Percentiles rank a stretch among this genome's conserved stretches.
These are phyloP conservation scores for Spongospora subterranea DNA, from an alignment of 208 protist species.

Conservation along the genomic window DNA sequence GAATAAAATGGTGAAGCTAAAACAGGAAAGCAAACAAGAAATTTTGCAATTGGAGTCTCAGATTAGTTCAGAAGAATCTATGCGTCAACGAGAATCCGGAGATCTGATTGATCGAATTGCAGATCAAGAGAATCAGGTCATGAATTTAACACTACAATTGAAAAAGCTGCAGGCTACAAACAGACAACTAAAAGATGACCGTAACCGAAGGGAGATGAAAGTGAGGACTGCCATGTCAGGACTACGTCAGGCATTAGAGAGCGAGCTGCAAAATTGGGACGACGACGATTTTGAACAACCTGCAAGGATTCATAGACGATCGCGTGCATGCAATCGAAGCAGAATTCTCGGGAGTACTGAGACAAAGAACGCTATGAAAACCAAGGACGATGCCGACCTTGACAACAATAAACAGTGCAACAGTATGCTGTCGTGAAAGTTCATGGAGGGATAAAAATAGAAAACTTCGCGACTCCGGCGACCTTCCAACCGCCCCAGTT, in stretches of 20 bases:
- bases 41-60: neutral
- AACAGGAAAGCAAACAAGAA: neutral
- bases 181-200: neutral
- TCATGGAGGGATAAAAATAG: too few relatives aligned
- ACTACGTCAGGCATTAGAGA: neutral
- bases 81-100: neutral
- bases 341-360: too few relatives aligned
- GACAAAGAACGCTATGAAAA: too few relatives aligned
- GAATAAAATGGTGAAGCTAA: neutral
- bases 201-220: neutral
- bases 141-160: neutral
- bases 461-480: too few relatives aligned
- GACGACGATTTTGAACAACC: neutral
- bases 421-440: too few relatives aligned
- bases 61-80: neutral
- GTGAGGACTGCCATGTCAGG: neutral
- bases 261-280: neutral
- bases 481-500: too few relatives aligned
- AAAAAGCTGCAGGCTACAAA: neutral
- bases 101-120: neutral
- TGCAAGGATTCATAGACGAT: too few relatives aligned
- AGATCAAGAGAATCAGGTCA: neutral
- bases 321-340: too few relatives aligned
- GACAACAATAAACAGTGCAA: too few relatives aligned
- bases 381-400: too few relatives aligned